Evolutionary conservation across 129 eudicot species (phyloP), one percentile per base, ranked within the genome.

Genomic region (Flaveria trinervia): DNA sequence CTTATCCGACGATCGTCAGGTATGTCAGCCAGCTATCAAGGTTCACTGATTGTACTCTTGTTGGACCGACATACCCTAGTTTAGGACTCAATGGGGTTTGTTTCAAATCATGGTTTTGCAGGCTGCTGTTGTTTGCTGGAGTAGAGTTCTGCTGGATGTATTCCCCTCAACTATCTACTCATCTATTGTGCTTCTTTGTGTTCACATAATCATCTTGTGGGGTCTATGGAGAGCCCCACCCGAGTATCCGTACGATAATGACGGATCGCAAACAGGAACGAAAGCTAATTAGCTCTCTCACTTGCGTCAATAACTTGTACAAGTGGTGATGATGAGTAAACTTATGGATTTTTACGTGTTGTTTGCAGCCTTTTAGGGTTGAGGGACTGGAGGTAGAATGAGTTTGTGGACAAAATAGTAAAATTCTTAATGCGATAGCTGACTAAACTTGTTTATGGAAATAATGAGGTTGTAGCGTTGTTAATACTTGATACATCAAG

Each of bases 71-170:
- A 56, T 7, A 49, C 71, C 10, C 59, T 2, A 10, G 8, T 54
- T 8, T 18, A 13, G 22, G 9, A 2, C 36, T 14, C 26, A 54
- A 5, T 12, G 17, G 46, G 23, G 17, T 12, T 65, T 64, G 44
- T 9, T 8, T 67, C 66, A 23, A 30, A 11, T 44, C 2, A 22
- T 66, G 48, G 62, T 61, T 28, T 48, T 86, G 92, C 90, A 92
- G 96, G 76, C 43, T 92, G 80, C 11, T 86, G 28, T 77, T 92
- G 88, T 92, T 92, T 74, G 81, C 45, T 41, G 87, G 77, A 25
- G 93, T 92, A 57, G 98, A 92, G 82, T 72, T 82, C 7, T 88
- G 98, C 73, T 92, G 98, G 98, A 92, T 67, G 86, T 92, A 50
- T 92, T 78, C 68, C 98, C 98, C 45, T 89, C 98, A 3, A 88